Conservation (phyloP, 495 filamentous ascomycete species). For the Neurospora discreta region DNA sequence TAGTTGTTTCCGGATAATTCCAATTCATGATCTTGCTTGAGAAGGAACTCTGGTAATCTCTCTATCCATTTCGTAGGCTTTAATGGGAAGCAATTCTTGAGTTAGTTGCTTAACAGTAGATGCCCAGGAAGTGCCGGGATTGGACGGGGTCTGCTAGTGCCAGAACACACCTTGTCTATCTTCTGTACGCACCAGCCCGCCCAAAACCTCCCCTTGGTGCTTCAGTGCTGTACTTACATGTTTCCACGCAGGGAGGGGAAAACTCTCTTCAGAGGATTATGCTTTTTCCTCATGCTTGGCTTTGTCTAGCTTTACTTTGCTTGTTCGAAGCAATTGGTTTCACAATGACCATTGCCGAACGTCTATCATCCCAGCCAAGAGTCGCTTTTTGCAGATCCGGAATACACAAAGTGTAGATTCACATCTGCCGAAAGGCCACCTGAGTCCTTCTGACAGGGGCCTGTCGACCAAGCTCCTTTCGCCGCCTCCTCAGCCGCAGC, state of each 20-base stretch:
- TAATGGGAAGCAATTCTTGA: too few relatives aligned
- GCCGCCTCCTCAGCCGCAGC: neutral
- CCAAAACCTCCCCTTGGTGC: too few relatives aligned
- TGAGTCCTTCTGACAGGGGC: neutral
- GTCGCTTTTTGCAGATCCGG: neutral
- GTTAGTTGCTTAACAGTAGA: neutral
- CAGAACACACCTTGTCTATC: neutral
- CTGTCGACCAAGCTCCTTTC: neutral
- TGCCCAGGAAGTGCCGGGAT: too few relatives aligned
- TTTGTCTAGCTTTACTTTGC: neutral
- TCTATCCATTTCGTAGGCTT: too few relatives aligned
- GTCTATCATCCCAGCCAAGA: neutral
- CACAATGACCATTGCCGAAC: neutral
- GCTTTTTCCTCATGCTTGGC: neutral
- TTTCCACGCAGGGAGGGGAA: neutral
- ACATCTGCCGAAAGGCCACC: neutral
- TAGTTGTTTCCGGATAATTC: too few relatives aligned
- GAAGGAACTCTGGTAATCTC: too few relatives aligned
- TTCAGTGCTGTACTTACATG: too few relatives aligned
- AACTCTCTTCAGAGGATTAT: neutral
- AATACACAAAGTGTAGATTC: neutral
- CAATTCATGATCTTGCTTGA: too few relatives aligned
- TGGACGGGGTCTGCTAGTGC: neutral
- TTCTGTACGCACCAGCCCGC: too few relatives aligned
- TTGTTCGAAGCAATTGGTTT: neutral